Evolutionary conservation across 768 basidiomycete species (phyloP), one percentile per base, ranked within the genome.

Genomic region (Paxillus ammoniavirescens): DNA sequence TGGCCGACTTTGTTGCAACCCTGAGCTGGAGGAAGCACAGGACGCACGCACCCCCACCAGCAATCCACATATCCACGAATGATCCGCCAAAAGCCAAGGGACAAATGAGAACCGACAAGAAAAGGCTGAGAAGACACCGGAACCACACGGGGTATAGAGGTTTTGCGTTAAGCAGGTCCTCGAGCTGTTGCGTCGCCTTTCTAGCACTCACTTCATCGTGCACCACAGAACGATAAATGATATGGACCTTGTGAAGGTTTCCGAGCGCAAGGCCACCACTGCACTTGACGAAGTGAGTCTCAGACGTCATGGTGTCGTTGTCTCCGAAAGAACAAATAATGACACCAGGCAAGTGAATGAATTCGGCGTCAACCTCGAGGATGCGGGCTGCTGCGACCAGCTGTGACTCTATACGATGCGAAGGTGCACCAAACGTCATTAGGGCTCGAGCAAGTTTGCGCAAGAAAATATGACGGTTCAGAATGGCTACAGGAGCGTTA

Each of bases 361-460:
- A 95, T 66, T 95, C 91, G 42, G 92, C 91, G 67, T 92, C 86
- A 50, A 97, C 83, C 62, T 94, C 93, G 15, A 98, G 84, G 49
- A 94, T 93, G 14, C 86, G 81, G 0, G 94, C 91, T 8, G 91
- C 91, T 9, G 93, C 89, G 31, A 88, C 78, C 37, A 98, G 83
- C 67, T 97, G 94, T 2, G 92, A 87, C 71, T 96, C 93, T 55
- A 98, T 90, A 31, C 95, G 84, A 72, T 98, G 95, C 21, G 91
- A 93, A 0, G 93, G 93, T 15, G 93, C 91, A 5, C 93, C 93
- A 64, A 91, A 95, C 12, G 85, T 85, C 90, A 98, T 94, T 38
- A 97, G 76, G 15, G 91, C 85, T 55, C 86, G 82, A 14, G 93
- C 91, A 26, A 97, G 80, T 65, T 84, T 91, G 66, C 93, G 80